Percentiles rank a stretch among this genome's conserved stretches.
Evolutionary conservation across 352 stramenopile genomes (phyloP).

Genomic region (Globisporangium uncinulatum): DNA sequence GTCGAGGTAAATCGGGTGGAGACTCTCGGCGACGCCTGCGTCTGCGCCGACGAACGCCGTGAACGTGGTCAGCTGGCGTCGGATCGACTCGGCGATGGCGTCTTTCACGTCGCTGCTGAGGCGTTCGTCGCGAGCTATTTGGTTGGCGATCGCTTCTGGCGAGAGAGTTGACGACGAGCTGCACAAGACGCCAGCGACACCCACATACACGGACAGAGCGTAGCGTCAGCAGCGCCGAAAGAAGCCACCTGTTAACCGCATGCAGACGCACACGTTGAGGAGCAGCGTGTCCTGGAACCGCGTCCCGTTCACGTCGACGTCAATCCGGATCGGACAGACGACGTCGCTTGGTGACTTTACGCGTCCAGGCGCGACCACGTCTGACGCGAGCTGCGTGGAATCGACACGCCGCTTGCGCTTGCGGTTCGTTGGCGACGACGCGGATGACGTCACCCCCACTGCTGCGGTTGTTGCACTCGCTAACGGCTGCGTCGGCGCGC

Average conservation of each 20-base stretch:
- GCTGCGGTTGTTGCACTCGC: not conserved
- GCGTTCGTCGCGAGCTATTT: slow-evolving; percentile 59
- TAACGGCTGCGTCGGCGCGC: not conserved
- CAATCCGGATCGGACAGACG: slow-evolving; percentile 70
- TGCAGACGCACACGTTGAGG: slow-evolving; percentile 41
- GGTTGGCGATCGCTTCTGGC: slow-evolving; percentile 44
- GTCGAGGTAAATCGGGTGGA: slow-evolving; percentile 70
- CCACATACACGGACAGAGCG: not conserved
- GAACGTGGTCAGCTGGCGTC: slow-evolving; percentile 61
- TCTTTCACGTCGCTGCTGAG: slow-evolving; percentile 45
- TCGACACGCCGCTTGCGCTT: slow-evolving; percentile 63
- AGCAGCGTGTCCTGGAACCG: slow-evolving; percentile 77
- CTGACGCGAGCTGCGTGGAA: slow-evolving; percentile 28
- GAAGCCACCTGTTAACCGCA: not conserved
- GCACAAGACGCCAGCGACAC: not conserved
- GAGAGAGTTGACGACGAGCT: slow-evolving; percentile 28
- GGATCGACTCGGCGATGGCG: slow-evolving; percentile 66
- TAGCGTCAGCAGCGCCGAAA: not conserved
- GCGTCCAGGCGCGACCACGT: slow-evolving; percentile 1
- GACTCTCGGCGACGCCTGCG: slow-evolving; percentile 13
- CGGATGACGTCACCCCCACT: not conserved
- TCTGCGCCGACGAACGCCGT: slow-evolving; percentile 30
- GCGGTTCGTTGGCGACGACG: slow-evolving; percentile 17
- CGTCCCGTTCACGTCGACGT: slow-evolving; percentile 69
- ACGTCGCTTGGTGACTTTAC: slow-evolving; percentile 23